Evolutionary conservation across 1,284 basidiomycete genomes (phyloP), one percentile per base, ranked within the genome.

Genomic region (Neolentinus lepideus): DNA sequence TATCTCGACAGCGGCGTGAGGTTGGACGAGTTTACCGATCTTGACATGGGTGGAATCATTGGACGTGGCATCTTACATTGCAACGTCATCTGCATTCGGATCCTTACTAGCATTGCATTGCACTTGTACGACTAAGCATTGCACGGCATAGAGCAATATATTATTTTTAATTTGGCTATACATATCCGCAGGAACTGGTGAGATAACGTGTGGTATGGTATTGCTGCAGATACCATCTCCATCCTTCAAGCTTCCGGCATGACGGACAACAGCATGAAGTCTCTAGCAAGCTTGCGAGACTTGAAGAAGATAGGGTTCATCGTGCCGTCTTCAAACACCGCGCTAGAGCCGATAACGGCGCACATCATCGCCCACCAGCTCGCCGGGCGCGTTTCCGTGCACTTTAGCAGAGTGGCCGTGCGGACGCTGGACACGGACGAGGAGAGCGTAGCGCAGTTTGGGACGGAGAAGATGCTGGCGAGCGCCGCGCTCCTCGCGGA

Each of bases 1-100:
- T 43, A 11, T 60, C 46, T 52, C 51, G 47, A 29, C 47, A n/a
- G 22, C 47, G 16, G 47, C 47, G 3, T 50, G 47, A 50, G 47
- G 8, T 29, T 50, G 47, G 47, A 24, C 4, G 12, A 21, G 29
- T 31, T 31, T 4, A 31, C 29, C 12, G 47, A 25, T 50, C 47
- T 25, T 21, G 8, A 50, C 22, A 50, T 50, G 3, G 24, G 12
- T 24, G 38, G 29, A 31, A 43, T 16, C 6, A 43, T n/a, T 21
- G 38, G 38, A 43, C 38, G n/a, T n/a, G 12, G n/a, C 27, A 50
- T 16, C 24, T 8, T 19, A 21, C 27, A 31, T 50, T 16, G 47
- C 47, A 50, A 25, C 22, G 16, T 25, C 47, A 50, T 50, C 27
- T 29, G n/a, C 47, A 25, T 50, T 50, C 24, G 8, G 4, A 50